Evolutionary conservation across 306 rosid species (phyloP).

Genomic region (Begonia masoniana): DNA sequence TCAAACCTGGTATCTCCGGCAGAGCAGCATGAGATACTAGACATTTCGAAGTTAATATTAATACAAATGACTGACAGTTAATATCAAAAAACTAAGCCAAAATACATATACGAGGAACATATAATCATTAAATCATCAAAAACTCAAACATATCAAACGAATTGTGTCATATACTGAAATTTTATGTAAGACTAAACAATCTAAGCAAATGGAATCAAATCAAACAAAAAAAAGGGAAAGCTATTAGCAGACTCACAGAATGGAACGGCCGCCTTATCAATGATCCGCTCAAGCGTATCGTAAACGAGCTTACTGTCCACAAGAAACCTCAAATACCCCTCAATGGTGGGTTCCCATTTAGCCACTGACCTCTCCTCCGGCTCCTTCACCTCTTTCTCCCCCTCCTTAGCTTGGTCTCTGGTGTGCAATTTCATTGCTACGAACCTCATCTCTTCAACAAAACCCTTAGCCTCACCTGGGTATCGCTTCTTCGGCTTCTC

Average conservation of each 20-base stretch:
- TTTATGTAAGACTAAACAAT: neutral
- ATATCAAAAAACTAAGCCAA: no score
- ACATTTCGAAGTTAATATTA: no score
- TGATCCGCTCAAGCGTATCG: slow-evolving; percentile 63
- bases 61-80: no score
- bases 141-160: no score
- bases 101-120: no score
- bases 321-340: slow-evolving; percentile 76
- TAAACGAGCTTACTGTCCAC: slow-evolving; percentile 84
- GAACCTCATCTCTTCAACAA: slow-evolving; percentile 99
- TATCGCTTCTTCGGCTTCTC: slow-evolving; percentile 64
- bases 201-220: neutral
- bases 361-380: slow-evolving; percentile 59
- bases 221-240: neutral
- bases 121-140: no score
- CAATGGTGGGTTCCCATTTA: slow-evolving; percentile 67
- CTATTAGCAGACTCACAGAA: slow-evolving; percentile 38
- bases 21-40: no score
- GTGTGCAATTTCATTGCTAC: slow-evolving; percentile 96
- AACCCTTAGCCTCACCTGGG: slow-evolving; percentile 86
- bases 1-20: no score
- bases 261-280: slow-evolving; percentile 52
- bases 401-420: slow-evolving; percentile 85
- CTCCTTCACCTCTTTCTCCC: slow-evolving; percentile 59
- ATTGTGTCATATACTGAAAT: no score